These are phyloP conservation scores for Melaleuca quinquenervia DNA, from an alignment of 345 rosid genomes.

Conservation along the genomic window DNA sequence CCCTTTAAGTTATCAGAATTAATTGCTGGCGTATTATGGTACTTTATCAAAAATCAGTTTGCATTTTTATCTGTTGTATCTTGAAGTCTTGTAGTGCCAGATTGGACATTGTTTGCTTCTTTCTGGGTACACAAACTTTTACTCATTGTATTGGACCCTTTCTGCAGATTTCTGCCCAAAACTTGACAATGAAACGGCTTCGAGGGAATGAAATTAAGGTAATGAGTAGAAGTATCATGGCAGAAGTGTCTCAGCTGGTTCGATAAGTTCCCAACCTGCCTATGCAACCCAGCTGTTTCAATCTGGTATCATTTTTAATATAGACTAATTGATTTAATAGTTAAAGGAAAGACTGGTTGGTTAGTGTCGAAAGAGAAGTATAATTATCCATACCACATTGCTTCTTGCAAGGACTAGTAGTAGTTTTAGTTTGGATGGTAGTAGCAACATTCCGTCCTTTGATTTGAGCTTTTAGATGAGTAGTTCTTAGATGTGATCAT, in stretches of 20 bases:
- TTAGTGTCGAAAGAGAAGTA: not conserved
- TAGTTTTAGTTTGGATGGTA: not conserved
- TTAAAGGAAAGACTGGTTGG: not conserved
- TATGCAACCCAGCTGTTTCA: not conserved
- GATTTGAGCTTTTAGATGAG: not conserved
- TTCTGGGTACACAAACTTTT: not conserved
- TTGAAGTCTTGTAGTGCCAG: not conserved
- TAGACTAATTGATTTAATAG: not conserved
- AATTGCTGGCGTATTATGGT: not conserved
- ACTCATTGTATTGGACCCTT: not conserved
- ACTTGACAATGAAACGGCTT: constrained; percentile 80
- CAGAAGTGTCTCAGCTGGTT: not conserved
- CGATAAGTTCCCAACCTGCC: not conserved
- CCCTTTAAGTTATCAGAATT: not conserved
- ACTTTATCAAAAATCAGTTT: not conserved
- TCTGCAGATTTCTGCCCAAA: constrained; percentile 69
- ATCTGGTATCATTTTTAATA: not conserved
- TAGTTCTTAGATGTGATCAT: not conserved
- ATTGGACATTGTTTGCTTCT: not conserved
- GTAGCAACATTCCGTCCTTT: not conserved
- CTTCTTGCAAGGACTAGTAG: not conserved
- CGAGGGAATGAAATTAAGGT: constrained; percentile 91
- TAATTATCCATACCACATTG: not conserved
- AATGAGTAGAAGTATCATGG: not conserved
- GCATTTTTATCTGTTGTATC: not conserved